Evolutionary conservation across 768 basidiomycete species (phyloP), one percentile per base, ranked within the genome.

Genomic region (Exsudoporus frostii): DNA sequence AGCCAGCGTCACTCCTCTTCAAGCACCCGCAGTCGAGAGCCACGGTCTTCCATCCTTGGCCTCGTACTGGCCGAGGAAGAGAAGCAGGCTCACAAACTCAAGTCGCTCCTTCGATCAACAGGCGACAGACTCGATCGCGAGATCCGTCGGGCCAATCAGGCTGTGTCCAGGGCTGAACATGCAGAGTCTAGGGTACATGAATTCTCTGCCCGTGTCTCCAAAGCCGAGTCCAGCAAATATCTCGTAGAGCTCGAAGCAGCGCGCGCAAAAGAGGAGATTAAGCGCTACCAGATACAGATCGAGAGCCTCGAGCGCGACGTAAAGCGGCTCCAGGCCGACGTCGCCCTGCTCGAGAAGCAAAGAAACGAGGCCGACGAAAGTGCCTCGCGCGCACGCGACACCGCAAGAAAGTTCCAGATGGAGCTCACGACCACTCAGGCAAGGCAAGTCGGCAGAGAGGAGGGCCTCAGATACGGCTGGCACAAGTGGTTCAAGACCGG

Each of bases 91-190:
- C 73, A 74, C 50, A 75, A 78, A 51, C 74, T 84, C 55, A 84
- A 83, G 63, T 72, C 74, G 27, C 61, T 81, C 24, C 74, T 86
- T 22, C 74, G 76, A 48, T 69, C 66, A 42, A 76, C 83, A 5
- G 75, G 76, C 19, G 80, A 82, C 48, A 74, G 76, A 44, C 72
- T 88, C 36, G 80, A 85, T 60, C 70, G 75, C 43, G 84, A 85
- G 70, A 78, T 75, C 48, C 75, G 76, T 25, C 71, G 80, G 43
- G 81, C 78, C n/a, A 78, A 79, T 41, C 73, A 78, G 34, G 79
- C 79, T 0, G 75, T 75, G 33, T 57, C 71, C 37, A 77, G 82
- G 38, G 83, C 80, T 40, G 76, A 78, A 44, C 73, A 70, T 41
- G 77, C 83, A 27, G 83, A 84, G 65, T 60, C 66, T n/a, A 70